Evolutionary conservation across 2,329 filamentous ascomycete species (phyloP).

Genomic region (Canariomyces notabilis): DNA sequence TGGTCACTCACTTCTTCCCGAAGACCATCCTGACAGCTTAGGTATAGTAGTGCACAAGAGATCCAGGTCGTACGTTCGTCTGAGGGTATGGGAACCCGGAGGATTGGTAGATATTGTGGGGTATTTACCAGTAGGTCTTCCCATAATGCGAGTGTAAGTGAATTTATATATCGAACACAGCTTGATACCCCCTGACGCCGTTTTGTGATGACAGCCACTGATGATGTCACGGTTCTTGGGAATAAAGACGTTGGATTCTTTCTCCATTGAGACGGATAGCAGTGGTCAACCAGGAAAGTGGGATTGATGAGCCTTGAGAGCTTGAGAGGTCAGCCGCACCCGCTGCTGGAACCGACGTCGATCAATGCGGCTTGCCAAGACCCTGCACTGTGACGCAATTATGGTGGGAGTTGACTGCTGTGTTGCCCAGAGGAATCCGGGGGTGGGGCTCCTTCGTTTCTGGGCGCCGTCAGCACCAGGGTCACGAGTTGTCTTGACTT

Average conservation of each 20-base stretch:
- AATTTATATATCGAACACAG: not conserved
- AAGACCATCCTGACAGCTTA: conserved; percentile 11
- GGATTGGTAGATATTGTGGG: no score
- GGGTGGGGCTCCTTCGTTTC: not conserved
- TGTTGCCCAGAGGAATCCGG: not conserved
- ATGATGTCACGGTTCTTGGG: not conserved
- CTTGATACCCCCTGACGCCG: no score
- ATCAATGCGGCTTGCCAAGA: conserved; percentile 7
- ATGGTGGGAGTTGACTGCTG: not conserved
- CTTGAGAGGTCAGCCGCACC: no score
- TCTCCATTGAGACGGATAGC: no score
- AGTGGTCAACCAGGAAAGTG: no score
- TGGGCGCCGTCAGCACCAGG: not conserved
- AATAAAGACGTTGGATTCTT: not conserved
- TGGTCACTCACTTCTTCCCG: conserved; percentile 17
- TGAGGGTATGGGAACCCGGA: not conserved
- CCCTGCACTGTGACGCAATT: conserved; percentile 10
- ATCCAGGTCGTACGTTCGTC: not conserved
- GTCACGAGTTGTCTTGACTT: no score
- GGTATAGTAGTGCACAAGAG: not conserved
- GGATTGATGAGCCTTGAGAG: no score
- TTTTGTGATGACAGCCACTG: not conserved
- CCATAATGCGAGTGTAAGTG: no score
- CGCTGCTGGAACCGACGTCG: not conserved
- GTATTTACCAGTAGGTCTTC: no score